Evolutionary conservation across 805 yeast species (phyloP).

Genomic region (Diddensiella santjacobensis): DNA sequence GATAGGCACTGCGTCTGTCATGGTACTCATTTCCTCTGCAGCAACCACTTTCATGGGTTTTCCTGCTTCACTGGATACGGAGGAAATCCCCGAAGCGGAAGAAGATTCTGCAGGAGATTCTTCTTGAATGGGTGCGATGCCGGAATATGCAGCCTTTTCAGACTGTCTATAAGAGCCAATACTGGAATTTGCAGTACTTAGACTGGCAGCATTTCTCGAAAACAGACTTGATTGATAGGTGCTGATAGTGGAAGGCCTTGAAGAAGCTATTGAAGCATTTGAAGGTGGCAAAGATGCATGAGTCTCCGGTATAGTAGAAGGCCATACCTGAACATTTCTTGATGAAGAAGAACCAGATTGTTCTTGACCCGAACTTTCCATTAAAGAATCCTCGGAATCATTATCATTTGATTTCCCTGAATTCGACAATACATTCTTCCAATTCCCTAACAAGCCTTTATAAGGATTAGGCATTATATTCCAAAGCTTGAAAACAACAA

Average conservation of each 20-base stretch:
- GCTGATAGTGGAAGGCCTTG: slow-evolving; percentile 15
- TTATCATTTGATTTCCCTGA: not conserved
- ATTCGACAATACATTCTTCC: not conserved
- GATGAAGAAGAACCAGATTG: too few species aligned
- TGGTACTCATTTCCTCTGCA: slow-evolving; percentile 16
- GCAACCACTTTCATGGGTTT: slow-evolving; percentile 19
- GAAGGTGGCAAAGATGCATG: slow-evolving; percentile 2
- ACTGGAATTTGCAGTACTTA: slow-evolving; percentile 13
- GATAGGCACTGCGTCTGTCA: slow-evolving; percentile 13
- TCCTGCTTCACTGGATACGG: slow-evolving; percentile 13
- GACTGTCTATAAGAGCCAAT: slow-evolving; percentile 10
- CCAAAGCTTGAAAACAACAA: not conserved
- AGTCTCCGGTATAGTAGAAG: not conserved
- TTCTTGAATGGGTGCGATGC: not conserved
- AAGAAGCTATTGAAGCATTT: slow-evolving; percentile 11
- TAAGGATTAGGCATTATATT: slow-evolving; percentile 8
- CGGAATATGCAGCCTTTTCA: not conserved
- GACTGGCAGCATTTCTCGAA: slow-evolving; percentile 16
- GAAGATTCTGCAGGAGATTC: slow-evolving; percentile 11
- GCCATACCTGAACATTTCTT: not conserved
- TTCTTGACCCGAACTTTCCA: not conserved
- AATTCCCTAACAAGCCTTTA: slow-evolving; percentile 8
- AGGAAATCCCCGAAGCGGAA: slow-evolving; percentile 12
- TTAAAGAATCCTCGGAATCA: not conserved
- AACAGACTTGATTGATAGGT: slow-evolving; percentile 19